phyloP scores from a whole-genome alignment of 495 filamentous ascomycete species.

The Elasticomyces elasticus region DNA sequence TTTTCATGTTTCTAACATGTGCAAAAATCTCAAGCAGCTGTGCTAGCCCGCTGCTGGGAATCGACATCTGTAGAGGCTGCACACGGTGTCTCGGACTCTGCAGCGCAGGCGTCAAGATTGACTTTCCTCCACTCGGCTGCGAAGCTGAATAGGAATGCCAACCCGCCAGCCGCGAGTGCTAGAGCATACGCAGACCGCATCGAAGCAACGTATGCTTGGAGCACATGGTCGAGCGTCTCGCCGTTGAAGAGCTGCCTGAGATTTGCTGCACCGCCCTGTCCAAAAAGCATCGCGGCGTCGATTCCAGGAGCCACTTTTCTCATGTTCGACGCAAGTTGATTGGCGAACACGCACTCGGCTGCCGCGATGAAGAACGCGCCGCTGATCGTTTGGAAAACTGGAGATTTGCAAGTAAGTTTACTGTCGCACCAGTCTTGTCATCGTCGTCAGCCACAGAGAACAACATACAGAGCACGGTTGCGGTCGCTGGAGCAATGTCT shows the following conservation, averaged over 20 bases:
- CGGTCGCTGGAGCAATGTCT: conserved; percentile 32
- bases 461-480: conserved; percentile 19
- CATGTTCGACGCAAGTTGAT: conserved; percentile 2
- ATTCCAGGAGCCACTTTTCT: neutral
- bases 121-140: neutral
- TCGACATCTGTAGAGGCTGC: neutral
- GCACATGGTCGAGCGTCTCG: neutral
- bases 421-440: no score
- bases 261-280: neutral
- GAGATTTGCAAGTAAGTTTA: neutral
- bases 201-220: neutral
- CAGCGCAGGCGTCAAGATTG: neutral
- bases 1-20: no score
- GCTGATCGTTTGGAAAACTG: conserved; percentile 31
- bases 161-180: neutral
- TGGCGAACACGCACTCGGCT: conserved; percentile 31
- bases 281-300: neutral
- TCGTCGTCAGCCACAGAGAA: no score
- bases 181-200: neutral
- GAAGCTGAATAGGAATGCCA: conserved; percentile 1
- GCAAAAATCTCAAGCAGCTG: no score
- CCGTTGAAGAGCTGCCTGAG: neutral
- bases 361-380: conserved; percentile 27
- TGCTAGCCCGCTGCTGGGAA: neutral
- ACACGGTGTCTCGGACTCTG: neutral